Conservation (phyloP, 352 stramenopile genomes). For the Phytophthora quininea region DNA sequence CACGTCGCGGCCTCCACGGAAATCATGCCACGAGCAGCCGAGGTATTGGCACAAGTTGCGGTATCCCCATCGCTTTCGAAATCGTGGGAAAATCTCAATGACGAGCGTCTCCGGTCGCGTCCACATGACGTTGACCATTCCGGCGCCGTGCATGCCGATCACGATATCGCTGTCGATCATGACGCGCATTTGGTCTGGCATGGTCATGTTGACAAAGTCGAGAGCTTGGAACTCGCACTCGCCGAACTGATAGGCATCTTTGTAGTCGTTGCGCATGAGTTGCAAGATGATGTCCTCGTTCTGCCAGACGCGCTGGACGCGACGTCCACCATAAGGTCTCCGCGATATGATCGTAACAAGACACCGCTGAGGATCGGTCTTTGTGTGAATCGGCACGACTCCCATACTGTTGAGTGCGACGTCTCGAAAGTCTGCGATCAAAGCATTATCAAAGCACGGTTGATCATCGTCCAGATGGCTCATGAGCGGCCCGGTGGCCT, state of each 20-base stretch:
- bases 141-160: constrained; percentile 79
- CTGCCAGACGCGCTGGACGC: constrained; percentile 59
- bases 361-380: constrained; percentile 17
- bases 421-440: constrained; percentile 28
- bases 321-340: constrained; percentile 48
- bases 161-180: constrained; percentile 71
- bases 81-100: constrained; percentile 69
- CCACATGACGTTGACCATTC: constrained; percentile 80
- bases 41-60: constrained; percentile 75
- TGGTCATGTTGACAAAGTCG: constrained; percentile 62
- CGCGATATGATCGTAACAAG: constrained; percentile 60
- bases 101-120: constrained; percentile 52
- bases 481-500: constrained; percentile 50
- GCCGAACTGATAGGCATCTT: constrained; percentile 28
- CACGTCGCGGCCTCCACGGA: constrained; percentile 41
- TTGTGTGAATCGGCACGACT: constrained; percentile 13
- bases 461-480: constrained; percentile 56
- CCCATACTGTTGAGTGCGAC: constrained; percentile 31
- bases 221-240: constrained; percentile 52
- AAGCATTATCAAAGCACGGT: constrained; percentile 33
- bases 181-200: constrained; percentile 63
- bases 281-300: constrained; percentile 60
- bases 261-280: constrained; percentile 47
- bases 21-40: constrained; percentile 64
- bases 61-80: constrained; percentile 61